Evolutionary conservation across 2,329 filamentous ascomycete genomes (phyloP), one percentile per base, ranked within the genome.

Genomic region (Colletotrichum australisinense): DNA sequence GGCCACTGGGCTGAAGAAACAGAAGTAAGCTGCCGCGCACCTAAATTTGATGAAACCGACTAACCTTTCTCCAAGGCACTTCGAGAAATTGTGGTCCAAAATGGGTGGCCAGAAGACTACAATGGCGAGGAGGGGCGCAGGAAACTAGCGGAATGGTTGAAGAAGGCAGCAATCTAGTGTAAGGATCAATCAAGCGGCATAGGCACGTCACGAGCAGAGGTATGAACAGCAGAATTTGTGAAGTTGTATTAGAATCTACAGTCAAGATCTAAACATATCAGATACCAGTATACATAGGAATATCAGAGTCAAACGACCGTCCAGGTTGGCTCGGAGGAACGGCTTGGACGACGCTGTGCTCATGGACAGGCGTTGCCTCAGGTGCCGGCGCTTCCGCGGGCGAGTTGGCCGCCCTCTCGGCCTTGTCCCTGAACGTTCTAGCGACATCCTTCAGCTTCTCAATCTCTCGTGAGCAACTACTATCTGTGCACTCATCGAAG

Each of bases 371-470:
- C 6, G 58, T 60, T 22, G 32, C 11, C 58, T 42, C 58, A 6
- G 58, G 58, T 19, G 62, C 62, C 9, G 49, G 62, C 42, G 49
- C 49, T 49, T 64, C 62, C 3, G 62, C 62, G 38, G 62, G 46
- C 12, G 62, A 64, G 26, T 49, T 55, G 4, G 62, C 30, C 12
- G 49, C 46, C 62, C 6, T 42, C 5, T 32, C 26, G 9, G 46
- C 62, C 62, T 55, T 64, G 62, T 64, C 62, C 28, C 62, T 35
- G n/a, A 64, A 64, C 12, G 4, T 52, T 46, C 62, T 64, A n/a
- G 62, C 62, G 19, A 64, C 46, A 26, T 64, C 46, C 28, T 64
- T 64, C 30, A 64, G 22, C 62, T 64, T 64, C 62, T 64, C 16
- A 19, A 64, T 64, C 24, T 64, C 46, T 26, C 63, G 63, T 16